These are phyloP conservation scores for Geoglossum glabrum DNA, from an alignment of 495 filamentous ascomycete species.

Conservation along the genomic window DNA sequence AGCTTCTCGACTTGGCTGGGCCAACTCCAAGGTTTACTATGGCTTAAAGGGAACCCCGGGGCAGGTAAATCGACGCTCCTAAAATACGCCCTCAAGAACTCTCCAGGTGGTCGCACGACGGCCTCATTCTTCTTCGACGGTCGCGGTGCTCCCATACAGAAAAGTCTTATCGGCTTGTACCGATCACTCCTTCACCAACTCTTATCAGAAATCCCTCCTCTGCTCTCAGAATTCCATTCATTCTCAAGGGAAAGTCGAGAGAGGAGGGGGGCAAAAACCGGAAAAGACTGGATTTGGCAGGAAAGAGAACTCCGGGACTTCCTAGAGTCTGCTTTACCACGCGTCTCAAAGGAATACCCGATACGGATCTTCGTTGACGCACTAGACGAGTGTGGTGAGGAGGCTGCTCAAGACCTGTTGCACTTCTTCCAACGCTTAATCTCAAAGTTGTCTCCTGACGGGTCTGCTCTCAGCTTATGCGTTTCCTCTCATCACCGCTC, in stretches of 20 bases:
- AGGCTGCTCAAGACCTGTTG: slow-evolving; percentile 10
- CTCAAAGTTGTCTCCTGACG: neutral
- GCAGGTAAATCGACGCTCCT: slow-evolving; percentile 26
- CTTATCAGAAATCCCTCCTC: neutral
- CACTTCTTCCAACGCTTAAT: neutral
- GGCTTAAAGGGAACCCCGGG: slow-evolving; percentile 17
- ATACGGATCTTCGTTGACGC: slow-evolving; percentile 15
- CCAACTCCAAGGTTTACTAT: slow-evolving; percentile 13
- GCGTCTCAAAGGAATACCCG: neutral
- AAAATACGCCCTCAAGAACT: slow-evolving; percentile 15
- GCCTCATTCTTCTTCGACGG: slow-evolving; percentile 14
- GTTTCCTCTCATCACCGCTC: neutral
- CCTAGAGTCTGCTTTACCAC: neutral
- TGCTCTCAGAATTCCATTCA: neutral
- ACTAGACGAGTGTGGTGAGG: slow-evolving; percentile 18
- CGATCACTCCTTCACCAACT: slow-evolving; percentile 7
- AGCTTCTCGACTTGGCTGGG: neutral
- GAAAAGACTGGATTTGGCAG: neutral
- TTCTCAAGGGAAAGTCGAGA: neutral
- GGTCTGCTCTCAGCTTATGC: neutral
- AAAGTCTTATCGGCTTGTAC: slow-evolving; percentile 9
- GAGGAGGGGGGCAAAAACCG: neutral
- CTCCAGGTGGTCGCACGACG: neutral
- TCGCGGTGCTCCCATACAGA: slow-evolving; percentile 13
- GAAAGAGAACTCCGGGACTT: neutral